Base-by-base conservation (phyloP, 2,329 filamentous ascomycete genomes). In the Arthrobotrys sinensis region DNA sequence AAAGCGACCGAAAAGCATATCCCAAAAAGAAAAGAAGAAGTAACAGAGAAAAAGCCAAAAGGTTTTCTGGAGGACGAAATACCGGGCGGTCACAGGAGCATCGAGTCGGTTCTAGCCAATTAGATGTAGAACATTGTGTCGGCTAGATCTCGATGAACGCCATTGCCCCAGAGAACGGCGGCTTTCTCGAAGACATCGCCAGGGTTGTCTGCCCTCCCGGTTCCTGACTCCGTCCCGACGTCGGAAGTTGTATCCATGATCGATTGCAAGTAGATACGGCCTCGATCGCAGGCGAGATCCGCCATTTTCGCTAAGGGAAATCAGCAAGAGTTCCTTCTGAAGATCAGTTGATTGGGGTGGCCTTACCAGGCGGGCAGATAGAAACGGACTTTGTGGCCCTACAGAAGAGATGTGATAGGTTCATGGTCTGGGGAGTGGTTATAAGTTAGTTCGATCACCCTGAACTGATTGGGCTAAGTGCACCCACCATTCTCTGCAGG, bases 381-480 rank as follows among this genome's bases (percentile, higher is more conserved):
- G 91, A 93, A 52, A 97, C 93, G 0, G 93, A 91, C 84, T 94
- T 95, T n/a, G 93, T 96, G 0, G 94, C 93, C 7, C 94, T 90
- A 7, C 92, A 92, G 82, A 92, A 97, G 0, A 93, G 86, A 83
- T 97, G 95, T 84, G 93, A 96, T 82, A 97, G 86, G 70, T 92
- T 90, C 82, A 94, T 91, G 0, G 93, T 96, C 72, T 81, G 53
- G 7, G 14, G 36, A 28, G 4, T 28, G 4, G 32, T 65, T 21
- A n/a, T 7, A 40, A 43, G 16, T 40, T 11, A 34, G 21, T 43
- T 48, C n/a, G 21, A 24, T 19, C 40, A 21, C 28, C 19, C 36
- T 64, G 28, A 40, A 57, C 36, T 45, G 78, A 73, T 21, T 79
- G 28, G 8, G 16, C 43, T 10, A 11, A 34, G 4, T 14, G 12